Percentiles rank a stretch among this genome's conserved stretches.
phyloP scores from a whole-genome alignment of 306 rosid genomes.

The apple (Malus domestica) region DNA sequence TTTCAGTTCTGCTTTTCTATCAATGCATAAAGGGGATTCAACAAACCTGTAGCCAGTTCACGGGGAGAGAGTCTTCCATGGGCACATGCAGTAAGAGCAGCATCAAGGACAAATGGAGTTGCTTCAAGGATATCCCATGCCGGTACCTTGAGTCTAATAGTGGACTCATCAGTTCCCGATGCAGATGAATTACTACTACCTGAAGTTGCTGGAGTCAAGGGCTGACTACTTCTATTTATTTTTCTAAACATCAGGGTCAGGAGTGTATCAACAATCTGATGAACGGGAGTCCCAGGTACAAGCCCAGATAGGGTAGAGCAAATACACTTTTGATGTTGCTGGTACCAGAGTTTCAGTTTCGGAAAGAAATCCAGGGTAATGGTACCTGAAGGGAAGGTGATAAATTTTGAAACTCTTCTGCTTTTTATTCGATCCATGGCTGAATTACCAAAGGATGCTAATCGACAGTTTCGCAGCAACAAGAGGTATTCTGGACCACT shows the following conservation, averaged over 20 bases:
- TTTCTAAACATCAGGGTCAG: conserved; percentile 67
- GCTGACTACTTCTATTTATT: conserved; percentile 46
- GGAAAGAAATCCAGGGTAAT: conserved; percentile 73
- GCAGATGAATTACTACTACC: conserved; percentile 59
- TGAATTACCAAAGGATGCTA: conserved; percentile 51
- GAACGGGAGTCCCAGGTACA: conserved; percentile 60
- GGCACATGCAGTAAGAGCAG: conserved; percentile 88
- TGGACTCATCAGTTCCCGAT: conserved; percentile 53
- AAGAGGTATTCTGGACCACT: conserved; percentile 76
- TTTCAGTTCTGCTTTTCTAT: neutral
- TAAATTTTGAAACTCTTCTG: conserved; percentile 49
- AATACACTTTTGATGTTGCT: conserved; percentile 79
- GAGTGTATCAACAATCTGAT: conserved; percentile 71
- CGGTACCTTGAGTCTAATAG: conserved; percentile 68
- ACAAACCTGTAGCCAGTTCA: conserved; percentile 78
- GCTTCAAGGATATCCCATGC: conserved; percentile 96
- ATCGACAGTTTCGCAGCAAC: conserved; percentile 54
- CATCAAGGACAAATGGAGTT: conserved; percentile 87
- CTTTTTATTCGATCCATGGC: conserved; percentile 42
- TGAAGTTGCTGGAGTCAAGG: conserved; percentile 50
- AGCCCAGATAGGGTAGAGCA: conserved; percentile 65
- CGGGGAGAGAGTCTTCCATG: conserved; percentile 80
- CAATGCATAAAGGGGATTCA: neutral
- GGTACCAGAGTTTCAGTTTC: conserved; percentile 71
- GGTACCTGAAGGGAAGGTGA: conserved; percentile 40